Evolutionary conservation across 106 monocot species (phyloP).

Genomic region (Narthecium ossifragum): DNA sequence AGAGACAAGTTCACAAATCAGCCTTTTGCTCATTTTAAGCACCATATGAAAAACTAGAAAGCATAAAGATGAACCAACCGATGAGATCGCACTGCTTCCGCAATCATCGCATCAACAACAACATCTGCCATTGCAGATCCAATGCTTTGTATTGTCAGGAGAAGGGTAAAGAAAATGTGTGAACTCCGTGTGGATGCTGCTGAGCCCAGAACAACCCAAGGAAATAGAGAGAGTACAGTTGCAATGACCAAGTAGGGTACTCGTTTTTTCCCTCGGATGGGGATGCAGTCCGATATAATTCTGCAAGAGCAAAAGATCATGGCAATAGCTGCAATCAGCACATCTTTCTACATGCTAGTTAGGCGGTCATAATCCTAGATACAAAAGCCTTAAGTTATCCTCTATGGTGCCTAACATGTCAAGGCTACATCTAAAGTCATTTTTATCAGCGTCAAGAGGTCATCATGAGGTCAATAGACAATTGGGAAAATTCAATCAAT

Average conservation of each 20-base stretch:
- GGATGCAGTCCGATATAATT: constrained; percentile 76
- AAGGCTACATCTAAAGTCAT: too few species aligned
- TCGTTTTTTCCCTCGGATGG: constrained; percentile 56
- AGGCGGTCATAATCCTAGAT: too few species aligned
- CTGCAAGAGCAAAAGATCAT: constrained; percentile 28
- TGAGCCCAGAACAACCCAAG: constrained; percentile 62
- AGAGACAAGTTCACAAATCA: constrained; percentile 11
- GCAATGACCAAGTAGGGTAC: constrained; percentile 67
- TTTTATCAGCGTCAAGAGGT: too few species aligned
- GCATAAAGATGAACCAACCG: constrained; percentile 22
- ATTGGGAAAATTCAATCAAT: too few species aligned
- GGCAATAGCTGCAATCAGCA: background rate
- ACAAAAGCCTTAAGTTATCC: too few species aligned
- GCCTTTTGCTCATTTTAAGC: too few species aligned
- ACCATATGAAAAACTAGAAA: constrained; percentile 3
- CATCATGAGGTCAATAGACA: too few species aligned
- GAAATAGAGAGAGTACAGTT: constrained; percentile 56
- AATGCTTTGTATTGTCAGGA: constrained; percentile 58
- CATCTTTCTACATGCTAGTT: too few species aligned
- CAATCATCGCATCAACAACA: constrained; percentile 90
- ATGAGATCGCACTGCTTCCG: constrained; percentile 67
- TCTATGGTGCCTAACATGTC: too few species aligned
- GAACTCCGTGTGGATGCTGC: constrained; percentile 42
- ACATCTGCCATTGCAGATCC: constrained; percentile 93
- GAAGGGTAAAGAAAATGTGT: constrained; percentile 33